Evolutionary conservation across 2,329 filamentous ascomycete genomes (phyloP), one percentile per base, ranked within the genome.

Genomic region (Pseudofabraea citricarpa): DNA sequence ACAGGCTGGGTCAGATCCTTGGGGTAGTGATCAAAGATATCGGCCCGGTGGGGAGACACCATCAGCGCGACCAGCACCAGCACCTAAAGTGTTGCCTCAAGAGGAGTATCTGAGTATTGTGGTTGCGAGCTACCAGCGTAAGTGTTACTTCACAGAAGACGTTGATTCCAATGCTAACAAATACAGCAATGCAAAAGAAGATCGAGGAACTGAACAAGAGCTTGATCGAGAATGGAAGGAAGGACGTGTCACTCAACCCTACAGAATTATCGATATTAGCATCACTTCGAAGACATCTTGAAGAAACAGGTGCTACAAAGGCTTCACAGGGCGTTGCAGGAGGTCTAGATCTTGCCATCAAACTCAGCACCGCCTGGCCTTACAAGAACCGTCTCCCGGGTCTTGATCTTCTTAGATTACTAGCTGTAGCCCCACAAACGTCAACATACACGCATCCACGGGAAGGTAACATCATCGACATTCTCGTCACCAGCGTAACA

Each of bases 351-450:
- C 67, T 89, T 0, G 71, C 90, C 5, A 68, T 89, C 45, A 87
- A 83, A 56, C 75, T 94, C 41, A 78, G 82, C 15, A 88, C 86
- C 0, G 64, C 73, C 23, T 98, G 93, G 93, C 85, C 90, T 2
- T 81, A 85, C 41, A 73, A 81, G 10, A 86, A 88, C 53, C 83
- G 90, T 36, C 74, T 98, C 0, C 87, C 93, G 0, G 87, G 83
- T 10, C 76, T 98, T 1, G 93, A 97, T 62, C 72, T 97, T 1
- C 74, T 97, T 5, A 87, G 93, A n/a, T 81, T 94, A 38, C 72
- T 93, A 21, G 84, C 87, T 2, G 80, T 82, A 1, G 80, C 79
- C 5, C 78, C 87, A 0, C 66, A 76, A 1, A 77, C 81, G n/a
- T 84, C 87, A 2, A 73, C 75, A 6, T 77, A 78, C 39, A 67